Base-by-base conservation (phyloP, 2,329 filamentous ascomycete genomes). In the Penicillium sp. region DNA sequence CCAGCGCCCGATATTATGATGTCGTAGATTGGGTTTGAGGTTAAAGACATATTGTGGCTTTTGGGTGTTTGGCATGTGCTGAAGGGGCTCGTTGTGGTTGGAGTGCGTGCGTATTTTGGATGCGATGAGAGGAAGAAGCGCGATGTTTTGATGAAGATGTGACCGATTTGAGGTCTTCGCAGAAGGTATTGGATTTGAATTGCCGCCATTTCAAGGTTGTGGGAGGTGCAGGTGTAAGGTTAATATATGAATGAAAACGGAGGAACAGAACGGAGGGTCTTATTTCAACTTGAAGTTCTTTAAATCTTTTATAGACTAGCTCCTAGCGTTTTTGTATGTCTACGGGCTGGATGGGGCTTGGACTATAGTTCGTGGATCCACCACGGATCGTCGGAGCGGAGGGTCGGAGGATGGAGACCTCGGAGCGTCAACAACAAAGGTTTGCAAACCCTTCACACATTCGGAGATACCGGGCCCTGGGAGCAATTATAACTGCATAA, bases 1-100 rank as follows among this genome's bases (percentile, higher is more conserved):
- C 61, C 61, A 37, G 59, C 61, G 21, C 61, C 61, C 42, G 55
- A 51, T 37, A 63, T 58, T 13, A 63, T 29, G 42, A 62, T 57
- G 37, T 62, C 61, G 61, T 58, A 54, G 13, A 2, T 52, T 27
- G 35, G 23, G 14, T 6, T 52, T 39, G 16, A 16, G 33, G 16
- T 29, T 19, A 11, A 14, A 16, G 47, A 50, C 31, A 50, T 50
- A 0, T 10, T 39, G 35, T 19, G 35, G 11, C 33, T 50, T 19
- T 25, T 13, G 5, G 21, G 11, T 21, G 31, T 13, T 23, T 23
- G 21, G 47, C 9, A 13, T 2, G 46, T 31, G 33, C 14, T 37
- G 14, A 13, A 8, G 33, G 16, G 19, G 13, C 23, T 37, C 3
- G 6, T 10, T 25, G 19, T 50, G 5, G 5, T 39, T 50, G 21